Percentiles rank a stretch among this genome's conserved stretches.
These are phyloP conservation scores for Irineochytrium annulatum DNA, from an alignment of 192 early-diverging fungal genomes.

Conservation along the genomic window DNA sequence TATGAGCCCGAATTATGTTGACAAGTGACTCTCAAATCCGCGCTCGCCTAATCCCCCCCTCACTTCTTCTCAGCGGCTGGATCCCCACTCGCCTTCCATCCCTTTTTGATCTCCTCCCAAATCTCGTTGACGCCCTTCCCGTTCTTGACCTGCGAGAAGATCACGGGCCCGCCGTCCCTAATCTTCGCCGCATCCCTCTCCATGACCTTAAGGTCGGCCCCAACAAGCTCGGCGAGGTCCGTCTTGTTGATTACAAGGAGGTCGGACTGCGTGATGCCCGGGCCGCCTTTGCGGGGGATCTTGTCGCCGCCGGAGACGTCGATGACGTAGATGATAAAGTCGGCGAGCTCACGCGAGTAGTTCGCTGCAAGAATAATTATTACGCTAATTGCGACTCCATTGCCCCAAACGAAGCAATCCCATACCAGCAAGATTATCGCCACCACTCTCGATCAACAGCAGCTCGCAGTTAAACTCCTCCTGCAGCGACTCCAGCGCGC, in stretches of 20 bases:
- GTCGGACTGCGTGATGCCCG: conserved; percentile 96
- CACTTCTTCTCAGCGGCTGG: no score
- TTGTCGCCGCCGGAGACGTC: conserved; percentile 97
- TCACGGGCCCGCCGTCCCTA: conserved; percentile 78
- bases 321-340: conserved; percentile 97
- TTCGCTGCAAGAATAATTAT: conserved; percentile 40
- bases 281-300: conserved; percentile 94
- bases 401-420: not conserved
- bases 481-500: conserved; percentile 82
- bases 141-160: conserved; percentile 91
- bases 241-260: conserved; percentile 96
- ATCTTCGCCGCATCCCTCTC: conserved; percentile 82
- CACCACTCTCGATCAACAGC: conserved; percentile 88
- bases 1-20: no score
- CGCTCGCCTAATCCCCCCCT: no score
- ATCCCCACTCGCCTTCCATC: no score
- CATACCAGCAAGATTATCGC: conserved; percentile 83
- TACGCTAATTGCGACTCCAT: not conserved
- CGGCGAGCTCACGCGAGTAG: conserved; percentile 63
- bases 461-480: conserved; percentile 79
- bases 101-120: no score
- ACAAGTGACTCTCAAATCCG: no score
- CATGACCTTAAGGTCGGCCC: conserved; percentile 92
- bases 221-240: conserved; percentile 83
- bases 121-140: conserved; percentile 80